Evolutionary conservation across 140 eudicot genomes (phyloP).

Genomic region (Cichorium intybus): DNA sequence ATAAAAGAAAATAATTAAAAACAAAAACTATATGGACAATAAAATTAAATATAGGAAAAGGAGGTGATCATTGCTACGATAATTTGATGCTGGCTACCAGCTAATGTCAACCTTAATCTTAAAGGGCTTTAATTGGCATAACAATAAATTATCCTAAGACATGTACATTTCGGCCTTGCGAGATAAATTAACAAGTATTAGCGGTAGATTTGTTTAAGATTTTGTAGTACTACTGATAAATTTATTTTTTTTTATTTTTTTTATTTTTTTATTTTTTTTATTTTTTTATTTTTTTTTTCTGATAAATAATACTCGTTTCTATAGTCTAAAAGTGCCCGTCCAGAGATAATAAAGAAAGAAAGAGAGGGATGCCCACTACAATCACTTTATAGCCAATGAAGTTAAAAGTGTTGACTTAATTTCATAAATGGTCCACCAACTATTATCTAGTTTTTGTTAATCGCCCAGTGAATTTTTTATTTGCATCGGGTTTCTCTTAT

Average conservation of each 20-base stretch:
- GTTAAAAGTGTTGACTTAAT: neutral
- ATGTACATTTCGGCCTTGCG: constrained; percentile 12
- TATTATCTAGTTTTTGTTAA: neutral
- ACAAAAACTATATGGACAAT: constrained; percentile 15
- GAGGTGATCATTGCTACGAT: constrained; percentile 26
- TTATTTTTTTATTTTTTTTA: too few species aligned
- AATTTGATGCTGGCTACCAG: constrained; percentile 29
- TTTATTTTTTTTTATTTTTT: too few species aligned
- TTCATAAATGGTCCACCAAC: constrained; percentile 11
- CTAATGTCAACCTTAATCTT: constrained; percentile 34
- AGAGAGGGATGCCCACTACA: constrained; percentile 21
- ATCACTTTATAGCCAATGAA: constrained; percentile 15
- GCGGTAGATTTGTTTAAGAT: constrained; percentile 16
- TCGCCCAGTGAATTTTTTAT: neutral
- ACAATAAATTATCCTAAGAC: constrained; percentile 19
- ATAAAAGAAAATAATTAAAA: constrained; percentile 8
- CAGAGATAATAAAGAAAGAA: neutral
- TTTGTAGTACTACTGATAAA: constrained; percentile 3
- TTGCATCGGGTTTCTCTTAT: neutral
- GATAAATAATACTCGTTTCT: constrained; percentile 6
- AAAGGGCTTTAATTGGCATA: constrained; percentile 6
- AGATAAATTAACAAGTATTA: constrained; percentile 1
- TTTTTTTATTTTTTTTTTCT: too few species aligned
- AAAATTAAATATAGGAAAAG: constrained; percentile 10
- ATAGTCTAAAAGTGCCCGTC: constrained; percentile 34